phyloP scores from a whole-genome alignment of 2,329 filamentous ascomycete species.

The Xylariomycetidae sp. region DNA sequence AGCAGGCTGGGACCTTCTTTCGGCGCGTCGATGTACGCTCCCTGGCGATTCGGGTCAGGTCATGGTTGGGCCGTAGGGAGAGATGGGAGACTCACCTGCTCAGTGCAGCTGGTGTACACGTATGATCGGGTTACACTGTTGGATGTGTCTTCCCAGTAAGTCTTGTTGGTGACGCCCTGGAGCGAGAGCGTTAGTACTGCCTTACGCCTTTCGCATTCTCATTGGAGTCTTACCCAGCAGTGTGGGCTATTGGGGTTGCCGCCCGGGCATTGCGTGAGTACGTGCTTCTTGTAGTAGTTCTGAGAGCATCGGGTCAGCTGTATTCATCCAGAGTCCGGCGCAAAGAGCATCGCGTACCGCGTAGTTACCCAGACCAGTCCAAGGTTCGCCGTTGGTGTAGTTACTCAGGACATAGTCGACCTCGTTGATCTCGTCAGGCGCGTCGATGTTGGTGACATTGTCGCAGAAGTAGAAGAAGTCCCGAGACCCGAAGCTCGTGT shows the following conservation, averaged over 20 bases:
- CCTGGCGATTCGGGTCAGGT: no score
- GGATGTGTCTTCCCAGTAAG: conserved; percentile 36
- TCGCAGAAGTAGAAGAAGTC: conserved; percentile 48
- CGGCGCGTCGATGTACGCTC: conserved; percentile 42
- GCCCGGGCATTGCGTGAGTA: conserved; percentile 39
- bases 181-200: no score
- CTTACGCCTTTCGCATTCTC: no score
- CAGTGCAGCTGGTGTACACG: conserved; percentile 43
- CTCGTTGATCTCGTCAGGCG: conserved; percentile 35
- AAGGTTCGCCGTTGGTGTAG: conserved; percentile 42
- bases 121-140: conserved; percentile 39
- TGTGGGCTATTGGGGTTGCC: no score
- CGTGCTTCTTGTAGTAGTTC: conserved; percentile 40
- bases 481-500: conserved; percentile 28
- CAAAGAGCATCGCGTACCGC: conserved; percentile 21
- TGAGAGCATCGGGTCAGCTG: conserved; percentile 1
- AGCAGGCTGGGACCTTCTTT: conserved; percentile 37
- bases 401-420: conserved; percentile 40
- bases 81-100: conserved; percentile 25
- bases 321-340: conserved; percentile 2
- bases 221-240: conserved; percentile 43
- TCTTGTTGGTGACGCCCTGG: no score
- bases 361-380: conserved; percentile 45
- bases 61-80: no score
- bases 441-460: conserved; percentile 41